Evolutionary conservation across 495 filamentous ascomycete genomes (phyloP), one percentile per base, ranked within the genome.

Genomic region (Pyrenula massariospora): DNA sequence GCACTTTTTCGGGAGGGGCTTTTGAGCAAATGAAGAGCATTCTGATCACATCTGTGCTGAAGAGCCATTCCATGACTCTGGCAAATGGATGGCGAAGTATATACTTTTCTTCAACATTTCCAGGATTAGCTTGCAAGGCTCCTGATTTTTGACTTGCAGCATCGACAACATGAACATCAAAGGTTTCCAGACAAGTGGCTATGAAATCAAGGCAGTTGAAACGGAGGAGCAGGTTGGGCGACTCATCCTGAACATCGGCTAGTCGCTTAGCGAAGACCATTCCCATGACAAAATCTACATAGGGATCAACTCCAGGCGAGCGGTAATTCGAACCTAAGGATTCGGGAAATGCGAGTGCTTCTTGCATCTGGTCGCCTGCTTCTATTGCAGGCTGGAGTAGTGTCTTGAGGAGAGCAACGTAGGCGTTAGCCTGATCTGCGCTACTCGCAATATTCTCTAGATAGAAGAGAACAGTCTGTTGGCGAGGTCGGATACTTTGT

Each of bases 11-110:
- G 20, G 85, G 66, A 62, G 93, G 79, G 64, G 91, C 82, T 55
- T 88, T 82, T 42, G 90, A 81, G 12, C 84, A 81, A 53, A 82
- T 75, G 64, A 96, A 90, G 12, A 99, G 68, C 21, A 83, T 81
- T 59, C 77, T 77, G 55, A 95, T 78, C 22, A 95, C 89, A 59
- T 88, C 89, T 60, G 93, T 88, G 62, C 95, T 95, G 65, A 95
- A 96, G 67, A 97, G 77, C 88, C 94, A 97, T 66, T 97, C 94
- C 83, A 95, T 93, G 22, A 91, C 87, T 42, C 93, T 82, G 20
- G 87, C 83, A 62, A 96, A 96, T 10, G 93, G 90, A 70, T 99
- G 93, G 22, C 96, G 77, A 3, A 83, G 80, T 56, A 89, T 79
- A 62, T 99, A 99, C 31, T 8, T 5, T 15, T 42, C 31, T 15